Evolutionary conservation across 148 eudicot species (phyloP).

Genomic region (Amaranthus hypochondriacus): DNA sequence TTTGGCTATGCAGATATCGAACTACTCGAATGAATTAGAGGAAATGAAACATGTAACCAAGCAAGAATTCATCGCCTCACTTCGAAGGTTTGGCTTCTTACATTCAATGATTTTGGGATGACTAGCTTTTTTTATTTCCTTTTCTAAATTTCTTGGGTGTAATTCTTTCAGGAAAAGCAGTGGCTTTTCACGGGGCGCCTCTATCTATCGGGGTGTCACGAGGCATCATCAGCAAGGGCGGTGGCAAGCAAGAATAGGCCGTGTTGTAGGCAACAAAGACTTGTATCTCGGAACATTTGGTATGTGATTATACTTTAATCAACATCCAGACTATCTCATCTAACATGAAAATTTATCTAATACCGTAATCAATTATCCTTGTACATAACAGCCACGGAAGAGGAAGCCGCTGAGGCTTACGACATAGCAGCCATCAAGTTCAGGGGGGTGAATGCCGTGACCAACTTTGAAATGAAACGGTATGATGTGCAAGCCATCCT

Average conservation of each 20-base stretch:
- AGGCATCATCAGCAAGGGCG: conserved; percentile 99
- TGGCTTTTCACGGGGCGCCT: conserved; percentile 97
- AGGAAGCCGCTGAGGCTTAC: conserved; percentile 94
- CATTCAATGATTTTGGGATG: background rate
- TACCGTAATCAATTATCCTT: background rate
- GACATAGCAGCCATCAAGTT: conserved; percentile 92
- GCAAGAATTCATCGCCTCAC: conserved; percentile 96
- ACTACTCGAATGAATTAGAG: conserved; percentile 72
- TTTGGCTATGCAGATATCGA: conserved; percentile 40
- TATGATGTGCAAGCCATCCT: conserved; percentile 84
- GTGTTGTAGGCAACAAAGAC: conserved; percentile 97
- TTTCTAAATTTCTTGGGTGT: conserved; percentile 6
- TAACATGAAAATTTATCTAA: too few relatives aligned
- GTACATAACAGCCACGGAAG: conserved; percentile 64
- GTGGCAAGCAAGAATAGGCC: conserved; percentile 99
- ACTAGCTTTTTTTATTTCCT: background rate
- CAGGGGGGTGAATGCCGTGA: conserved; percentile 72
- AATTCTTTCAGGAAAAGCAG: conserved; percentile 75
- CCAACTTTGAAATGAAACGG: conserved; percentile 91
- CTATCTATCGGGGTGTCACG: conserved; percentile 93
- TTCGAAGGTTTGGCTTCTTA: conserved; percentile 53
- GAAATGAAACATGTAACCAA: conserved; percentile 84
- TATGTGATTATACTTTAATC: conserved; percentile 13
- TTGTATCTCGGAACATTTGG: conserved; percentile 94
- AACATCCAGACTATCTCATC: too few relatives aligned